Conservation (phyloP, 2,329 filamentous ascomycete species). For the Beauveria australis region DNA sequence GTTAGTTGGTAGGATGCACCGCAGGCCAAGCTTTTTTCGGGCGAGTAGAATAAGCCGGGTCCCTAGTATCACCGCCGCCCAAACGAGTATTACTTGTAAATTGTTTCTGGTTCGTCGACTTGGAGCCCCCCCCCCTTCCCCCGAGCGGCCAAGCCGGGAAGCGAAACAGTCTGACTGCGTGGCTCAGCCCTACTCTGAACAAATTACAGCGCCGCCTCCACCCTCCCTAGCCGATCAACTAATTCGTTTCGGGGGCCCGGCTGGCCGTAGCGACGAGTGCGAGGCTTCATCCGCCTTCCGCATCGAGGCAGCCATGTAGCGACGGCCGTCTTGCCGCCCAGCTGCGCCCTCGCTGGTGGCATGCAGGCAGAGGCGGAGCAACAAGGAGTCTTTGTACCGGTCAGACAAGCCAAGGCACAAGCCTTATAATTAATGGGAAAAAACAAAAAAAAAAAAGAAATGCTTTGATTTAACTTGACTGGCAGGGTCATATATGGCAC, state of each 20-base stretch:
- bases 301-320: slow-evolving; percentile 1
- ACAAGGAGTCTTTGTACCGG: slow-evolving; percentile 3
- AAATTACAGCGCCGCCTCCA: not conserved
- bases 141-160: not conserved
- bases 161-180: not conserved
- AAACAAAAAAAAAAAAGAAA: not conserved
- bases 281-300: slow-evolving; percentile 4
- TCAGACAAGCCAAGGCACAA: not conserved
- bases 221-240: not conserved
- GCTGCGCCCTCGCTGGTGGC: not conserved
- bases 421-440: not conserved
- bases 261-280: not conserved
- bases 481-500: not conserved
- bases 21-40: not conserved
- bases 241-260: not conserved
- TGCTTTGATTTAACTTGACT: not conserved
- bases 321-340: not conserved
- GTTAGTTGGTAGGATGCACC: not conserved
- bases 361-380: slow-evolving; percentile 5
- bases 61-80: not conserved
- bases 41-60: not conserved
- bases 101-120: not conserved
- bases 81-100: not conserved
- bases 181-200: slow-evolving; percentile 8
- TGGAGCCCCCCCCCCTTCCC: not conserved